Conservation (phyloP, 371 early-diverging fungal genomes). For the Mucor plumbeus region DNA sequence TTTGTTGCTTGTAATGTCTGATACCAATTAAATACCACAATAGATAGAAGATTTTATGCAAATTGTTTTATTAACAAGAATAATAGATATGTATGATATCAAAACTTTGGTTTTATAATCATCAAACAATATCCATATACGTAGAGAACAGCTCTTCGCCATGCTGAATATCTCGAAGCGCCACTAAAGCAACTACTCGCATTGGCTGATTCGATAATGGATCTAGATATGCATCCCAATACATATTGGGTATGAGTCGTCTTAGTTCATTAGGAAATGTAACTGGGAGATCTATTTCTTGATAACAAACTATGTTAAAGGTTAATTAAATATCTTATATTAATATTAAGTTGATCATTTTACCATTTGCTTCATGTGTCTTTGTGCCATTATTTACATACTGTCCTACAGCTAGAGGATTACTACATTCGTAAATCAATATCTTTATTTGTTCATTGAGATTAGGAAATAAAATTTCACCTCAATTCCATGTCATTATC, state of each 20-base stretch:
- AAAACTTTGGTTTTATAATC: too few relatives aligned
- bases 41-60: too few relatives aligned
- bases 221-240: constrained; percentile 31
- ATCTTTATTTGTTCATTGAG: too few relatives aligned
- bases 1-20: too few relatives aligned
- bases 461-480: not conserved
- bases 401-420: constrained; percentile 63
- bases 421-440: constrained; percentile 16
- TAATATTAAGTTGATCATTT: not conserved
- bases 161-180: constrained; percentile 41
- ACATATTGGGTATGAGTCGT: constrained; percentile 59
- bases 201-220: constrained; percentile 22
- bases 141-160: constrained; percentile 60
- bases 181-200: constrained; percentile 50
- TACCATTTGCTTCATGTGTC: constrained; percentile 50
- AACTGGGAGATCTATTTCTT: constrained; percentile 55
- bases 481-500: constrained; percentile 3
- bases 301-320: constrained; percentile 48
- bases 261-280: constrained; percentile 49
- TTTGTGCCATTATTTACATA: constrained; percentile 58
- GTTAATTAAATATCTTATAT: not conserved
- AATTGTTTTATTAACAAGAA: too few relatives aligned
- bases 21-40: too few relatives aligned
- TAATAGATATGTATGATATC: too few relatives aligned
- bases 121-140: constrained; percentile 50